Percentiles rank a stretch among this genome's conserved stretches.
These are phyloP conservation scores for Hypoxylon sp. DNA, from an alignment of 2,329 filamentous ascomycete species.

Conservation along the genomic window DNA sequence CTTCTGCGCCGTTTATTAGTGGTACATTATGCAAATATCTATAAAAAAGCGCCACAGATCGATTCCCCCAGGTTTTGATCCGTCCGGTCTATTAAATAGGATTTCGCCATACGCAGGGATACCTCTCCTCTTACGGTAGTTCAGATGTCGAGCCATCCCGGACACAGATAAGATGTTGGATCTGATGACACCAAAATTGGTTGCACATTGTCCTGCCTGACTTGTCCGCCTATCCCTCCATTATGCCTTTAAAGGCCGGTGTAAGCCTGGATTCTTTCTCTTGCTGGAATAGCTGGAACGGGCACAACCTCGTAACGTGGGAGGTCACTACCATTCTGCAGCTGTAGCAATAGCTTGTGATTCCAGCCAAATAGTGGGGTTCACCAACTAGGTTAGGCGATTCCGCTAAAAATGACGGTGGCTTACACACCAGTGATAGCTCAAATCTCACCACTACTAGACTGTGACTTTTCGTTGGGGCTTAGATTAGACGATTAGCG, in stretches of 20 bases:
- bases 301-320: conserved; percentile 21
- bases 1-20: conserved; percentile 13
- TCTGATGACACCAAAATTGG: conserved; percentile 37
- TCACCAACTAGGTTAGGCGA: too few species aligned
- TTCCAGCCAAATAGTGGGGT: conserved; percentile 10
- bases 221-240: conserved; percentile 4
- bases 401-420: conserved; percentile 29
- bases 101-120: conserved; percentile 33
- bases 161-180: conserved; percentile 38
- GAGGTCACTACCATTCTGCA: neutral
- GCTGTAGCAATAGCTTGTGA: conserved; percentile 15
- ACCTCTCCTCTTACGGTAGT: conserved; percentile 35
- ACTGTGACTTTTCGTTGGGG: conserved; percentile 14
- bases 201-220: conserved; percentile 25
- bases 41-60: conserved; percentile 28
- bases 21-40: conserved; percentile 26
- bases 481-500: conserved; percentile 21
- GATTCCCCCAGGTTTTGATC: conserved; percentile 33
- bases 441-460: neutral
- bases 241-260: conserved; percentile 17
- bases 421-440: neutral
- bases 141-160: conserved; percentile 28
- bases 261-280: conserved; percentile 18
- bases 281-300: conserved; percentile 1
- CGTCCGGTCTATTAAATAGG: conserved; percentile 22